A percentile compares a stretch with the other conserved stretches of the same genome.
Evolutionary conservation across 2,329 filamentous ascomycete species (phyloP).

Genomic region (Purpureocillium lavendulum): DNA sequence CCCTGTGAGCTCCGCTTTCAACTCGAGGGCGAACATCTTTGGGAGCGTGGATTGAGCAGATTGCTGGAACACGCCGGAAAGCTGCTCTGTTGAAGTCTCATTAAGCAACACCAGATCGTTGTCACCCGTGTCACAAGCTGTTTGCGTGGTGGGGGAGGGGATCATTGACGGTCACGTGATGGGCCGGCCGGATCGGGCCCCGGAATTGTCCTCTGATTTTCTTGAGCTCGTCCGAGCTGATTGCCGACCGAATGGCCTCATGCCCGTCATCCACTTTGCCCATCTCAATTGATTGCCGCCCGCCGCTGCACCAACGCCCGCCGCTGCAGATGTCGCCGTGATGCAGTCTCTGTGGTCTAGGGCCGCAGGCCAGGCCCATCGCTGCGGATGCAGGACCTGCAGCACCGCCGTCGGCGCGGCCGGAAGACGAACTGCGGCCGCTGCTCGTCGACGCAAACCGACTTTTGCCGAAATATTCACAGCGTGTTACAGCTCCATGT

Average conservation of each 20-base stretch:
- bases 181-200: neutral
- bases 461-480: conserved; percentile 50
- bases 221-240: neutral
- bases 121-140: no score
- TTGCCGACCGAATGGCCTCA: neutral
- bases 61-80: no score
- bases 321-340: conserved; percentile 21
- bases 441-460: conserved; percentile 38
- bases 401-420: conserved; percentile 39
- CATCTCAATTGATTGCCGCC: conserved; percentile 3
- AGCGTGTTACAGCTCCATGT: conserved; percentile 58
- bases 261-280: neutral
- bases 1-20: conserved; percentile 65
- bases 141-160: no score
- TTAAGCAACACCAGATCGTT: no score
- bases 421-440: conserved; percentile 41
- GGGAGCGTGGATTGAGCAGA: neutral
- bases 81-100: no score
- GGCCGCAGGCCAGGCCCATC: conserved; percentile 49
- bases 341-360: conserved; percentile 66
- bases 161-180: conserved; percentile 2
- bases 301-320: neutral
- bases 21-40: conserved; percentile 55
- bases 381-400: conserved; percentile 57
- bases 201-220: conserved; percentile 2